Evolutionary conservation across 2,329 filamentous ascomycete genomes (phyloP).

Genomic region (Pyrenophora teres): DNA sequence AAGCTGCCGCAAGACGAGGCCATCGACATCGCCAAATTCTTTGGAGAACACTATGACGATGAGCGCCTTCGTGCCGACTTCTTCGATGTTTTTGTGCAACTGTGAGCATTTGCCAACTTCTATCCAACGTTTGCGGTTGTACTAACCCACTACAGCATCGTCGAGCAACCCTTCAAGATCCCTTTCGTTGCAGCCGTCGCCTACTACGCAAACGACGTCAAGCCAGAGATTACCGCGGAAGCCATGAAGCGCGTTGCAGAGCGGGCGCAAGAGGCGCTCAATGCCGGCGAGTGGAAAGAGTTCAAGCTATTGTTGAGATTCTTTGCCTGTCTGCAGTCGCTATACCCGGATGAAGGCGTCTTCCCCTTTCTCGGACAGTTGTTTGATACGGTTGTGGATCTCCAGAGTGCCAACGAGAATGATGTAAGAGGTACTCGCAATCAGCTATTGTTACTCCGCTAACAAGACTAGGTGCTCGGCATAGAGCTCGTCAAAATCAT

Average conservation of each 20-base stretch:
- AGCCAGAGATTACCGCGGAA: slow-evolving; percentile 73
- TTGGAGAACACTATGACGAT: slow-evolving; percentile 79
- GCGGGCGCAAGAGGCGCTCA: slow-evolving; percentile 69
- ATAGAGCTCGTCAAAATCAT: slow-evolving; percentile 96
- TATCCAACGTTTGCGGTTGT: neutral
- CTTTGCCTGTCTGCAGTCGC: slow-evolving; percentile 79
- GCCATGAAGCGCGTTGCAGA: slow-evolving; percentile 68
- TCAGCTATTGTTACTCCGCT: slow-evolving; percentile 8
- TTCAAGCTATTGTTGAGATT: slow-evolving; percentile 92
- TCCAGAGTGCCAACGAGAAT: slow-evolving; percentile 90
- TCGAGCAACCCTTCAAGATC: slow-evolving; percentile 97
- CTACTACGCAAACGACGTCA: slow-evolving; percentile 76
- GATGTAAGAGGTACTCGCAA: slow-evolving; percentile 66
- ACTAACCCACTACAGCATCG: slow-evolving; percentile 53
- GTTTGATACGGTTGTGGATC: slow-evolving; percentile 87
- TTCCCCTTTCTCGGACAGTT: slow-evolving; percentile 86
- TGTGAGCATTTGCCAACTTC: slow-evolving; percentile 55
- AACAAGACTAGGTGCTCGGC: slow-evolving; percentile 57
- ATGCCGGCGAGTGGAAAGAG: slow-evolving; percentile 80
- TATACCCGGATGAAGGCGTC: slow-evolving; percentile 82
- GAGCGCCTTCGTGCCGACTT: slow-evolving; percentile 75
- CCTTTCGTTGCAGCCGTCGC: slow-evolving; percentile 88
- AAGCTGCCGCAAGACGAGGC: slow-evolving; percentile 46
- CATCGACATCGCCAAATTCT: slow-evolving; percentile 59
- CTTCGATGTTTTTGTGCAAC: slow-evolving; percentile 72